Conservation (phyloP, 2,329 filamentous ascomycete species). For the Nemania serpens region DNA sequence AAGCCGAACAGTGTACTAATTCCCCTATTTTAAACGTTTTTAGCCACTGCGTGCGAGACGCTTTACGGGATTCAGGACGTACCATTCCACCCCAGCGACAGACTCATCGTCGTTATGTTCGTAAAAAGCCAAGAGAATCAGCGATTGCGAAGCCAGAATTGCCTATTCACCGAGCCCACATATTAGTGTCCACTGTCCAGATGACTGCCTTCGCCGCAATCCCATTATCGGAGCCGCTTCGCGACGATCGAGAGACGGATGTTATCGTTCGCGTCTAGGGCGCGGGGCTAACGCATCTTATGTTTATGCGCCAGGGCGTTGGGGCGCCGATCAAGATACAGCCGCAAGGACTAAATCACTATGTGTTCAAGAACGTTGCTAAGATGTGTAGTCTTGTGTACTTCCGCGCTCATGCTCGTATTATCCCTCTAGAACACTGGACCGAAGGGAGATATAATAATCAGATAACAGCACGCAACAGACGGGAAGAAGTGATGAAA, state of each 20-base stretch:
- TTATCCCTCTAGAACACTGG: slow-evolving; percentile 8
- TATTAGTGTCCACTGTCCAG: slow-evolving; percentile 39
- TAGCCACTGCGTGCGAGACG: slow-evolving; percentile 39
- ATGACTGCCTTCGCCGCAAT: slow-evolving; percentile 46
- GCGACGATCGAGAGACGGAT: slow-evolving; percentile 44
- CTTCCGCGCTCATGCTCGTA: slow-evolving; percentile 43
- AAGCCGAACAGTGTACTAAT: slow-evolving; percentile 39
- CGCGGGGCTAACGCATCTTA: slow-evolving; percentile 48
- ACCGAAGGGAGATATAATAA: background rate
- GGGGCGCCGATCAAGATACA: slow-evolving; percentile 49
- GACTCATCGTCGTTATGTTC: slow-evolving; percentile 42
- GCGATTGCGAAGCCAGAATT: slow-evolving; percentile 38
- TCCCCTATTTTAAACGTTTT: slow-evolving; percentile 43
- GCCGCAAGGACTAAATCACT: slow-evolving; percentile 42
- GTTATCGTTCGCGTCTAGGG: slow-evolving; percentile 51
- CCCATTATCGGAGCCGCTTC: slow-evolving; percentile 45
- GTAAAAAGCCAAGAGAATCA: slow-evolving; percentile 43
- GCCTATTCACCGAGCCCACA: slow-evolving; percentile 37
- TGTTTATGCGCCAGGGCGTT: slow-evolving; percentile 45
- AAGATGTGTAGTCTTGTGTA: slow-evolving; percentile 45
- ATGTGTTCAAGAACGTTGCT: slow-evolving; percentile 50
- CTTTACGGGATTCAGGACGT: slow-evolving; percentile 35
- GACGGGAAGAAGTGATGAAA: background rate
- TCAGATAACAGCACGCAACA: background rate
- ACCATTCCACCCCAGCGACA: slow-evolving; percentile 6